Conservation (phyloP, 2,329 filamentous ascomycete genomes). For the Penicillium sp. region DNA sequence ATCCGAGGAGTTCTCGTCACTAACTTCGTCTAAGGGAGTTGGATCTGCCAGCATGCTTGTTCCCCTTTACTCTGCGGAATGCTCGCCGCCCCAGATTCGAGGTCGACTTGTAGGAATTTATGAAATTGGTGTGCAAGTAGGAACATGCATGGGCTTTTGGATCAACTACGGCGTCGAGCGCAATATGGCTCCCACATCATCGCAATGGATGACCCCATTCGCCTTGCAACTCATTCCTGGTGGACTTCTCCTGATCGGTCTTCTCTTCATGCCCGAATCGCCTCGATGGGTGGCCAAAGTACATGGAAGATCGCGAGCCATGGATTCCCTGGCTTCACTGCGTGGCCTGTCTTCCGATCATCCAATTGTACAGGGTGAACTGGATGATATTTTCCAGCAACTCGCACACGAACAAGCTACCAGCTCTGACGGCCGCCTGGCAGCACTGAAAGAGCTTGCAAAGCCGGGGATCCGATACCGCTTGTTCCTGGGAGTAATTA, state of each 20-base stretch:
- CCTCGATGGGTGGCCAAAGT: slow-evolving; percentile 68
- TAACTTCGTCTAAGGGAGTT: slow-evolving; percentile 26
- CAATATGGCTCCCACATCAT: slow-evolving; percentile 42
- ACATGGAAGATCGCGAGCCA: slow-evolving; percentile 67
- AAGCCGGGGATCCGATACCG: slow-evolving; percentile 53
- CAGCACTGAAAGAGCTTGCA: slow-evolving; percentile 61
- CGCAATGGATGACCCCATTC: slow-evolving; percentile 64
- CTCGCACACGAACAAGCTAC: slow-evolving; percentile 55
- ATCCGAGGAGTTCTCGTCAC: too few relatives aligned
- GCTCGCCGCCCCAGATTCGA: slow-evolving; percentile 59
- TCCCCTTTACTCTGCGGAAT: slow-evolving; percentile 62
- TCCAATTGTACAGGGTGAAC: slow-evolving; percentile 58
- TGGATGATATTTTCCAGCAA: slow-evolving; percentile 62
- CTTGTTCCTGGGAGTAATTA: slow-evolving; percentile 53
- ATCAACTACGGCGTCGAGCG: slow-evolving; percentile 55
- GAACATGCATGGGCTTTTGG: slow-evolving; percentile 50
- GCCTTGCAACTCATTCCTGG: slow-evolving; percentile 66
- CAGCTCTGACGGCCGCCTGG: neutral
- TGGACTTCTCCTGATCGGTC: slow-evolving; percentile 60
- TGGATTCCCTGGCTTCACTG: slow-evolving; percentile 56
- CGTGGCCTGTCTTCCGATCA: slow-evolving; percentile 57
- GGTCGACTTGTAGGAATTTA: slow-evolving; percentile 63
- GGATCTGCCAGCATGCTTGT: slow-evolving; percentile 57
- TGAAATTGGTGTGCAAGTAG: slow-evolving; percentile 57
- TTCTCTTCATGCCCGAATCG: slow-evolving; percentile 64